Percentiles rank a stretch among this genome's conserved stretches.
Evolutionary conservation across 192 early-diverging fungal genomes (phyloP).

Genomic region (Phycomyces blakesleeanus): DNA sequence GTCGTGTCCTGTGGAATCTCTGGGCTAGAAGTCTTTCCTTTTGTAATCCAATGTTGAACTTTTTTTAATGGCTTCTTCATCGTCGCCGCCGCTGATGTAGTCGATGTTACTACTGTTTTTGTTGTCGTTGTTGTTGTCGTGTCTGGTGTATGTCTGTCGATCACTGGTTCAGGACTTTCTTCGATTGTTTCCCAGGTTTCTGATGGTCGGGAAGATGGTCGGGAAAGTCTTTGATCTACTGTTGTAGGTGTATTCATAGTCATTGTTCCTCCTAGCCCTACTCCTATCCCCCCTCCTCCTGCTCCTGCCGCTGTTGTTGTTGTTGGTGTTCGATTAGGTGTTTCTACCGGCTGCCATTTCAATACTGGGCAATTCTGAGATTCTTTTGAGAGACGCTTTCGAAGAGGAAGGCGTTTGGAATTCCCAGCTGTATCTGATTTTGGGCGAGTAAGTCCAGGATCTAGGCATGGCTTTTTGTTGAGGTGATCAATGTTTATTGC

Average conservation of each 20-base stretch:
- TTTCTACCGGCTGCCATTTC: conserved; percentile 23
- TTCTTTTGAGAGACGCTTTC: conserved; percentile 17
- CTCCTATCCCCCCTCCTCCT: no score
- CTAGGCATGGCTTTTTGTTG: neutral
- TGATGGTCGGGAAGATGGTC: neutral
- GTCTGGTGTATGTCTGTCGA: neutral
- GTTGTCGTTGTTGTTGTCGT: no score
- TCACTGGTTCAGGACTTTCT: neutral
- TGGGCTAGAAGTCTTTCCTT: neutral
- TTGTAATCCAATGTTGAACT: conserved; percentile 5
- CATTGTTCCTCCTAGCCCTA: no score
- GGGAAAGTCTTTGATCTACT: conserved; percentile 2
- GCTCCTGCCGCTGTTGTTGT: no score
- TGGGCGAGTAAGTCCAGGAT: neutral
- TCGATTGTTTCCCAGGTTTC: neutral
- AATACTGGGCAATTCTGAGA: neutral
- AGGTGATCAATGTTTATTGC: neutral
- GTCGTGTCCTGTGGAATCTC: neutral
- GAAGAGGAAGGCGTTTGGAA: conserved; percentile 14
- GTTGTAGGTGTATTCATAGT: neutral
- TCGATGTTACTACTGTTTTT: no score
- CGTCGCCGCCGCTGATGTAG: no score
- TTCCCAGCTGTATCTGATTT: neutral
- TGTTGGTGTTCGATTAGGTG: conserved; percentile 9
- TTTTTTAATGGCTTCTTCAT: conserved; percentile 9